Evolutionary conservation across 352 stramenopile genomes (phyloP).

Genomic region (Phytophthora pseudosyringae): DNA sequence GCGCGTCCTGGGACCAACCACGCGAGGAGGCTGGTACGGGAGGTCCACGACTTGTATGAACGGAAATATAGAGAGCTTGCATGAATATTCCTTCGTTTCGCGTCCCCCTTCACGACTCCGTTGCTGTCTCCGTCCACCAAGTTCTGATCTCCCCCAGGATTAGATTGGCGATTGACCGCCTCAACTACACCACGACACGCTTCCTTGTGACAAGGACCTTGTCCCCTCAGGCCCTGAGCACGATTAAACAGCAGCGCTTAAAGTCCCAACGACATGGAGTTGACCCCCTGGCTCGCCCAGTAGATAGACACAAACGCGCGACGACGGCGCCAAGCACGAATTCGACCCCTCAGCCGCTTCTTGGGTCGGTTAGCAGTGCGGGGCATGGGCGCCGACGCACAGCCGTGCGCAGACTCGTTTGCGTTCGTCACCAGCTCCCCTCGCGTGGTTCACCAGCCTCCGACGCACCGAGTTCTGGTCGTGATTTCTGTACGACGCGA

Average conservation of each 20-base stretch:
- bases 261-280: neutral
- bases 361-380: neutral
- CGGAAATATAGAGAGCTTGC: slow-evolving; percentile 24
- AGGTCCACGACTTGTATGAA: slow-evolving; percentile 16
- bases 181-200: neutral
- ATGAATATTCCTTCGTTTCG: neutral
- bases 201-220: neutral
- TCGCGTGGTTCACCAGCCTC: slow-evolving; percentile 28
- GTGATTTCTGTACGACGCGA: slow-evolving; percentile 31
- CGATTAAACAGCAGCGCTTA: neutral
- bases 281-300: neutral
- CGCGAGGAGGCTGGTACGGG: slow-evolving; percentile 2
- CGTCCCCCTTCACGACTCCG: neutral
- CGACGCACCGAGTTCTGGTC: slow-evolving; percentile 21
- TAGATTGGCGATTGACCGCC: slow-evolving; percentile 13
- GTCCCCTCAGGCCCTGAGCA: slow-evolving; percentile 16
- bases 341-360: neutral
- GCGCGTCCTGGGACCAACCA: neutral
- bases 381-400: slow-evolving; percentile 17
- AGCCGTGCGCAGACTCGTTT: slow-evolving; percentile 25
- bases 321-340: neutral
- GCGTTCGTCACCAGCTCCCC: slow-evolving; percentile 23
- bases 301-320: slow-evolving; percentile 6
- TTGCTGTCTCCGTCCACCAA: neutral
- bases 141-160: slow-evolving; percentile 20